Evolutionary conservation across 768 basidiomycete genomes (phyloP), one percentile per base, ranked within the genome.

Genomic region (Phanerochaete sordida): DNA sequence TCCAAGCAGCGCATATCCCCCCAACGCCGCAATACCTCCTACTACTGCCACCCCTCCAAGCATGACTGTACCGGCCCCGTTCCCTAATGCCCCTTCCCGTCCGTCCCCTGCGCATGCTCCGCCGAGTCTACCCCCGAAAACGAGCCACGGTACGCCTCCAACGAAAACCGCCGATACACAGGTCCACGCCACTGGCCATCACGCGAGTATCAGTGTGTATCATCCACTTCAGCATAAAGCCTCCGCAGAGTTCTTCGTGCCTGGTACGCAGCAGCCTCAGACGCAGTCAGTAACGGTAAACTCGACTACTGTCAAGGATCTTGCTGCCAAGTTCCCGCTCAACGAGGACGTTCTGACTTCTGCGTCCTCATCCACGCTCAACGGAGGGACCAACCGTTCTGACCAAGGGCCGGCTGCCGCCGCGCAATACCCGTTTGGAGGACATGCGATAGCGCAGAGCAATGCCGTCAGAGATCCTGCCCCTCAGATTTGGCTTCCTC

Each of bases 321-420:
- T 58, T 16, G 30, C 59, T 3, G 35, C 56, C 6, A 56, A 47
- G 45, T 64, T 64, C 46, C 63, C 63, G 4, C 35, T 64, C 9
- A 60, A 64, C 59, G 63, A 64, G 23, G 63, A 64, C 28, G 21
- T 60, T 30, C 51, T 63, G 13, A 60, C 58, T 7, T 60, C 58
- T 12, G 59, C 63, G 9, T 57, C 59, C 2, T 64, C 63, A 1
- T 57, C 63, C 1, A 61, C 63, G 24, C 56, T 58, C n/a, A 49
- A 54, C n/a, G 31, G n/a, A 16, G 50, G 50, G 13, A 51, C 50
- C 3, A 35, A 35, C 21, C n/a, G 53, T 6, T 37, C 53, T 26
- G 53, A 31, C 11, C 53, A 21, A 39, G 53, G 53, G 2, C 19
- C 30, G 5, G 35, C 12, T 16, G 26, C 13, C 12, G 11, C 37